phyloP scores from a whole-genome alignment of 768 basidiomycete genomes.

The Lepiota venenata region DNA sequence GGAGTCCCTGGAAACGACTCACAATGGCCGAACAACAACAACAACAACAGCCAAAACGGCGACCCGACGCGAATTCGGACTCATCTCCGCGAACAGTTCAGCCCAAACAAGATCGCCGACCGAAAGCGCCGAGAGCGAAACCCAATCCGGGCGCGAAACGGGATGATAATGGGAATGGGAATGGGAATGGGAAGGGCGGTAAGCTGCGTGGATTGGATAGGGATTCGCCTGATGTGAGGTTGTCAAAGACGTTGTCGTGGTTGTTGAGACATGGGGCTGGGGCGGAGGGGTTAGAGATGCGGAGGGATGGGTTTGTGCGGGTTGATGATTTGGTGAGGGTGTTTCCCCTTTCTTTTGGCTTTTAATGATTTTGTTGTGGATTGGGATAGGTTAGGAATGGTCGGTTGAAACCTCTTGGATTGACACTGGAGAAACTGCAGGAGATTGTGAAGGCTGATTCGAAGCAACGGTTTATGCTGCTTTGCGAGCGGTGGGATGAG shows the following conservation, averaged over 20 bases:
- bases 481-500: constrained; percentile 39
- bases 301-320: constrained; percentile 81
- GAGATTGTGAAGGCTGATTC: constrained; percentile 63
- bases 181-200: background rate
- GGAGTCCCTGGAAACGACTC: background rate
- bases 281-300: constrained; percentile 69
- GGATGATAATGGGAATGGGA: no score
- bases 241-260: constrained; percentile 89
- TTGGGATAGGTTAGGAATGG: background rate
- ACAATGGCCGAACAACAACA: background rate
- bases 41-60: background rate
- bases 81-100: no score
- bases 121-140: background rate
- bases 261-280: constrained; percentile 82
- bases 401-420: constrained; percentile 61
- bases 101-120: no score
- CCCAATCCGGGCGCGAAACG: constrained; percentile 5
- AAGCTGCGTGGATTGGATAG: constrained; percentile 58
- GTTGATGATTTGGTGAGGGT: constrained; percentile 77
- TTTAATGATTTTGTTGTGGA: background rate
- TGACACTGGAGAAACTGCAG: constrained; percentile 54
- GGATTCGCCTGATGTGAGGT: constrained; percentile 64
- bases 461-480: constrained; percentile 63
- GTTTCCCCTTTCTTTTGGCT: background rate
- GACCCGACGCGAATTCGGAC: no score